A percentile compares a stretch with the other conserved stretches of the same genome.
phyloP scores from a whole-genome alignment of 78 protist species.

The Dictyostelium brefeldianum region DNA sequence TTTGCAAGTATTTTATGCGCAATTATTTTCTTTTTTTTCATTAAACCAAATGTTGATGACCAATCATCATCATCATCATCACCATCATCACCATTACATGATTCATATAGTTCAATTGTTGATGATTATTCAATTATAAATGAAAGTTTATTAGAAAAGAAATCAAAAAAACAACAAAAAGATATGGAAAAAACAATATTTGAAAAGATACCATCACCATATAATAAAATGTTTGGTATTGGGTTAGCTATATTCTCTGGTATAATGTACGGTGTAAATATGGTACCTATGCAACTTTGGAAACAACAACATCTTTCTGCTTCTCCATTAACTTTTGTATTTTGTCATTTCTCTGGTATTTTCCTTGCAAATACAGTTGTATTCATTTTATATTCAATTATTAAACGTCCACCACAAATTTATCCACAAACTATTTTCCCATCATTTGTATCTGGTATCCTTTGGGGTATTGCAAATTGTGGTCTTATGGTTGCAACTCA shows the following conservation, averaged over 20 bases:
- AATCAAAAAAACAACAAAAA: neutral
- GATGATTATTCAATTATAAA: slow-evolving; percentile 16
- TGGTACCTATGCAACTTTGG: slow-evolving; percentile 83
- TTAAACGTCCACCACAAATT: slow-evolving; percentile 78
- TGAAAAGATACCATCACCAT: slow-evolving; percentile 53
- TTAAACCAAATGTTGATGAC: slow-evolving; percentile 75
- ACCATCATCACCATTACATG: neutral
- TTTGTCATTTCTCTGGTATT: slow-evolving; percentile 93
- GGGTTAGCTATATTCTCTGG: slow-evolving; percentile 55
- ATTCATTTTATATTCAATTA: slow-evolving; percentile 80
- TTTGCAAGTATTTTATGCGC: slow-evolving; percentile 72
- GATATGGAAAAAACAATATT: slow-evolving; percentile 26
- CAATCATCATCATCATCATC: neutral
- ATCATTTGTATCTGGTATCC: slow-evolving; percentile 86
- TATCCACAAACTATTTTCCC: slow-evolving; percentile 84
- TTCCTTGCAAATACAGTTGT: slow-evolving; percentile 81
- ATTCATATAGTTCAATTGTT: slow-evolving; percentile 34
- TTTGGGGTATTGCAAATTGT: slow-evolving; percentile 88
- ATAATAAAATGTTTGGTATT: slow-evolving; percentile 56
- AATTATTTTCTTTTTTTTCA: slow-evolving; percentile 59
- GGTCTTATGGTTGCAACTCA: slow-evolving; percentile 84
- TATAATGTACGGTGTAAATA: slow-evolving; percentile 77
- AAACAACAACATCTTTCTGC: slow-evolving; percentile 34
- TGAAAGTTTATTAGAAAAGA: neutral
- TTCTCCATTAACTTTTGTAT: slow-evolving; percentile 79